Percentiles rank a stretch among this genome's conserved stretches.
phyloP scores from a whole-genome alignment of 192 early-diverging fungal species.

The Backusella luteola region DNA sequence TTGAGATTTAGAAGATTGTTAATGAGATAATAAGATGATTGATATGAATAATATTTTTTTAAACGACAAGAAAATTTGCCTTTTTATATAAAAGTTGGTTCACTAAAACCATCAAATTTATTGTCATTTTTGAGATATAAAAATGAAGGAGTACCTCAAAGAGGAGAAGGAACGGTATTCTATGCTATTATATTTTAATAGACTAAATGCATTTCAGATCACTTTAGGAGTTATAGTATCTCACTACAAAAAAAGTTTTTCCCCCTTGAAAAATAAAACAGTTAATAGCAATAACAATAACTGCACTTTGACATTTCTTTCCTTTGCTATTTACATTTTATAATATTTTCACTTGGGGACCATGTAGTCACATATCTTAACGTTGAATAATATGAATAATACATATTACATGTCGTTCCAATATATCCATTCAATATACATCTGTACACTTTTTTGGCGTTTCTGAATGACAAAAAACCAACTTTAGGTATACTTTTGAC shows the following conservation, averaged over 20 bases:
- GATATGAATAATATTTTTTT: not conserved
- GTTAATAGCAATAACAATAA: not conserved
- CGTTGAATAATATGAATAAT: not conserved
- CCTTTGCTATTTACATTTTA: not conserved
- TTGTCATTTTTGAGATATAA: not conserved
- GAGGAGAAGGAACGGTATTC: not conserved
- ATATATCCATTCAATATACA: too few relatives aligned
- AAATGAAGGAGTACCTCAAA: not conserved
- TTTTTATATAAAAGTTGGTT: slow-evolving; percentile 1
- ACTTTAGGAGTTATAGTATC: not conserved
- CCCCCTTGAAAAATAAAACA: not conserved
- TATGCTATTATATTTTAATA: not conserved
- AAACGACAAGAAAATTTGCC: not conserved
- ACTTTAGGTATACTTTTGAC: not conserved
- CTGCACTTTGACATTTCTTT: not conserved
- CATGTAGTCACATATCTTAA: not conserved
- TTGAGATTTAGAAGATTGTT: not conserved
- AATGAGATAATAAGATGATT: not conserved
- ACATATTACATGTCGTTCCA: not conserved
- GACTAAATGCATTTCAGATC: not conserved
- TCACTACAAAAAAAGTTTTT: not conserved
- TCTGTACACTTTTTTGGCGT: not conserved
- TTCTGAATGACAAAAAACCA: not conserved
- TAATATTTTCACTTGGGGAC: not conserved
- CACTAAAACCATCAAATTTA: not conserved